These are phyloP conservation scores for Tuber borchii DNA, from an alignment of 495 filamentous ascomycete species.

Conservation along the genomic window DNA sequence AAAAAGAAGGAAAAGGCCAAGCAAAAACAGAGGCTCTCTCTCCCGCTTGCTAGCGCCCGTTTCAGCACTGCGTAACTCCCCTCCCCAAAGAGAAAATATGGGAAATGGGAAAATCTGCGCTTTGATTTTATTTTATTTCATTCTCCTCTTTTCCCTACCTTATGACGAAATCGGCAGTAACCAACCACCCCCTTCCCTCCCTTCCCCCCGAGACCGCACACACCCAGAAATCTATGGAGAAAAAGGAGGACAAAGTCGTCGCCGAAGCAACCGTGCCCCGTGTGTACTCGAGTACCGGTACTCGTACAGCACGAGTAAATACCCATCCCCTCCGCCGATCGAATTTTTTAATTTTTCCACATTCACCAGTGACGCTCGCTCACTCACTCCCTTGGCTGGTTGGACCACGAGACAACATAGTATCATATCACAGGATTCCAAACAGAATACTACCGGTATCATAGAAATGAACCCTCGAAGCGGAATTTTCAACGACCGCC, in stretches of 20 bases:
- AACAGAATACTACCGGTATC: too few species aligned
- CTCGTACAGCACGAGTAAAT: too few species aligned
- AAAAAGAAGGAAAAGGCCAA: not conserved
- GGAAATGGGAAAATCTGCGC: not conserved
- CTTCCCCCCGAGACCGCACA: not conserved
- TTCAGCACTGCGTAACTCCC: not conserved
- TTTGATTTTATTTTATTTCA: not conserved
- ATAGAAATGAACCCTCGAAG: too few species aligned
- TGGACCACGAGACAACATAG: too few species aligned
- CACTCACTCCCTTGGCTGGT: too few species aligned
- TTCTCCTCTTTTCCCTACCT: not conserved
- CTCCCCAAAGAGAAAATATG: not conserved
- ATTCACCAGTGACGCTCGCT: not conserved
- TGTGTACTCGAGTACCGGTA: too few species aligned
- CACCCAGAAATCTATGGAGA: not conserved
- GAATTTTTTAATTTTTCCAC: not conserved
- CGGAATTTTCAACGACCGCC: too few species aligned
- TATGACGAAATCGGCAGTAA: not conserved
- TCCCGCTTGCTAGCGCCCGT: not conserved
- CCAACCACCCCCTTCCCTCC: not conserved
- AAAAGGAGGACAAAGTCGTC: not conserved
- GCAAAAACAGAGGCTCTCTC: not conserved
- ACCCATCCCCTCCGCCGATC: not conserved
- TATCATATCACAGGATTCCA: too few species aligned
- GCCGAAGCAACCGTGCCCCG: not conserved